Percentiles rank a stretch among this genome's conserved stretches.
Evolutionary conservation across 2,329 filamentous ascomycete genomes (phyloP).

Genomic region (Volutella citrinella): DNA sequence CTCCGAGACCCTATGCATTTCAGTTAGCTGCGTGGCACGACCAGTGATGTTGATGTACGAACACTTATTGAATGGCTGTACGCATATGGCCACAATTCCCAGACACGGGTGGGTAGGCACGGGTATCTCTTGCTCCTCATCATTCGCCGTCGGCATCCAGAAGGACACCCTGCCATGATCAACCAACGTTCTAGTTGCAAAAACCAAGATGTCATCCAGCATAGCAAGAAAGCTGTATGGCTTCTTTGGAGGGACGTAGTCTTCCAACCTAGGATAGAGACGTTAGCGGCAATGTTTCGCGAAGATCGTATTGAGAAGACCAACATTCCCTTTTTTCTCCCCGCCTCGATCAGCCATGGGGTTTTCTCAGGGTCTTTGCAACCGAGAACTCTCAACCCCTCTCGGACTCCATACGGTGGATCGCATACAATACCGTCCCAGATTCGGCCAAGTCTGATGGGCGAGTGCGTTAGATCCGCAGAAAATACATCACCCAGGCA

Average conservation of each 20-base stretch:
- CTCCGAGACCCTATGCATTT: slow-evolving; percentile 70
- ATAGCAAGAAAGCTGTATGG: slow-evolving; percentile 91
- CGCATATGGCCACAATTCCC: slow-evolving; percentile 70
- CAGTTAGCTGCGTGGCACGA: slow-evolving; percentile 6
- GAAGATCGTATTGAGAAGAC: too few species aligned
- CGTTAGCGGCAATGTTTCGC: too few species aligned
- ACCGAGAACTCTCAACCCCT: slow-evolving; percentile 86
- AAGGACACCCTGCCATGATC: slow-evolving; percentile 79
- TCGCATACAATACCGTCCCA: slow-evolving; percentile 94
- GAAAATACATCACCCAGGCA: slow-evolving; percentile 76
- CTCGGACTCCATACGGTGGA: slow-evolving; percentile 91
- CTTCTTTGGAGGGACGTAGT: slow-evolving; percentile 82
- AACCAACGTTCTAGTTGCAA: slow-evolving; percentile 74
- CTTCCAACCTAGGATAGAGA: slow-evolving; percentile 51
- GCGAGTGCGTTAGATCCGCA: slow-evolving; percentile 84
- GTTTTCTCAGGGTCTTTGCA: slow-evolving; percentile 63
- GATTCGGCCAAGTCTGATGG: slow-evolving; percentile 55
- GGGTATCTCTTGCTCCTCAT: slow-evolving; percentile 71
- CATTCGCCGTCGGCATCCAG: slow-evolving; percentile 94
- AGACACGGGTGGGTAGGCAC: slow-evolving; percentile 76
- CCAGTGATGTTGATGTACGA: slow-evolving; percentile 28
- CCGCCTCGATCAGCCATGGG: slow-evolving; percentile 63
- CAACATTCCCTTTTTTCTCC: slow-evolving; percentile 66
- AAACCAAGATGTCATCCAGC: slow-evolving; percentile 84
- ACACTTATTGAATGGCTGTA: slow-evolving; percentile 90